Conservation (phyloP, 2,329 filamentous ascomycete species). For the Pseudopyricularia javanii region DNA sequence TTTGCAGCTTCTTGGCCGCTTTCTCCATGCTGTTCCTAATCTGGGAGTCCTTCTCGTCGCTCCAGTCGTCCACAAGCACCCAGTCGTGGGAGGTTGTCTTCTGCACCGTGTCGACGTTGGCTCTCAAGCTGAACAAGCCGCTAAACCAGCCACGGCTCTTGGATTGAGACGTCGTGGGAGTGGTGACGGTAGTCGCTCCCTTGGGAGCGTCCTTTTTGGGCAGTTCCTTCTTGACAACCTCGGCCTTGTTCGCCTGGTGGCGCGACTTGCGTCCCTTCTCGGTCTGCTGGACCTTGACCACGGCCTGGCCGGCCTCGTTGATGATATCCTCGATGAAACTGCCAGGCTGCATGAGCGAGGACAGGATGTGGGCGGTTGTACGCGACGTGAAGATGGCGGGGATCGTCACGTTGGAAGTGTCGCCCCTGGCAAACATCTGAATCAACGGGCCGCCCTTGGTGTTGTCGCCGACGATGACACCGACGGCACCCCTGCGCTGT, state of each 20-base stretch:
- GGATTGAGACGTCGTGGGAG: constrained; percentile 3
- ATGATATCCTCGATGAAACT: constrained; percentile 48
- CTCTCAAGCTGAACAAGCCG: constrained; percentile 24
- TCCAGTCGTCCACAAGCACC: constrained; percentile 57
- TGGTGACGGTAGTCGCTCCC: background rate
- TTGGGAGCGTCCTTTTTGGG: background rate
- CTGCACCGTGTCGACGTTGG: constrained; percentile 1
- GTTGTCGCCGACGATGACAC: constrained; percentile 89
- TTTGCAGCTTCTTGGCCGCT: constrained; percentile 17
- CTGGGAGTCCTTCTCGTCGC: constrained; percentile 35
- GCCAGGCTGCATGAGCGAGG: constrained; percentile 68
- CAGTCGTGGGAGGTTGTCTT: constrained; percentile 25
- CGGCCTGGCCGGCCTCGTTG: constrained; percentile 46
- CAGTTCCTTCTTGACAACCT: constrained; percentile 3
- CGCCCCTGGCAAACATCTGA: constrained; percentile 96
- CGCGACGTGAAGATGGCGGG: constrained; percentile 90
- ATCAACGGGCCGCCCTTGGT: constrained; percentile 79
- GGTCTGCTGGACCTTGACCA: constrained; percentile 38
- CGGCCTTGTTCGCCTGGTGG: constrained; percentile 11
- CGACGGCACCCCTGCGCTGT: constrained; percentile 77
- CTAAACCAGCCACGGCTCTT: constrained; percentile 28
- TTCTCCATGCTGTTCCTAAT: constrained; percentile 28
- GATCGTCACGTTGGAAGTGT: constrained; percentile 90
- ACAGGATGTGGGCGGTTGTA: constrained; percentile 86
- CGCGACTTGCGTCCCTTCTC: constrained; percentile 23